Evolutionary conservation across 305 asterid species (phyloP), one percentile per base, ranked within the genome.

Genomic region (Fraxinus platypoda): DNA sequence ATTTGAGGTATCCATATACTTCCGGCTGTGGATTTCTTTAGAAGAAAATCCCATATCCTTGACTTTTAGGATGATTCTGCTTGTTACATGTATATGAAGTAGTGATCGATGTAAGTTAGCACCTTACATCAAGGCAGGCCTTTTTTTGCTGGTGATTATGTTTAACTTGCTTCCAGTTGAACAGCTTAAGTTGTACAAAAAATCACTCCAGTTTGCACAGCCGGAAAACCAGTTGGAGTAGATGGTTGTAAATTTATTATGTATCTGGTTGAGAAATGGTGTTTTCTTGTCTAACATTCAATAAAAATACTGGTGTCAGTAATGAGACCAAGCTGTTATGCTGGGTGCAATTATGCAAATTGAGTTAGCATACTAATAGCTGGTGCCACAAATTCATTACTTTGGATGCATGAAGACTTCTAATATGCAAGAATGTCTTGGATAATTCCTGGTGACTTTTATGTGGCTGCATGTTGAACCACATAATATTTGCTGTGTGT

Each of bases 21-120:
- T 78, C 57, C 15, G 34, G 46, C 81, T 66, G 71, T 41, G 52
- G 75, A 49, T 23, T 46, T 74, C 52, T 78, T 8, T 82, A 38
- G 77, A 33, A 15, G 62, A 21, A 79, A 57, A 46, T 62, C 78
- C n/a, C 77, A 82, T 74, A 26, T 57, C 35, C 13, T 37, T 64
- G 80, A 80, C 59, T 23, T 68, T 76, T 80, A 79, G 86, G 82
- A 72, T 78, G 83, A 30, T 43, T 52, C 62, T 52, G 62, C 62
- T 17, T 52, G 62, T 52, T 17, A 17, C 62, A 1, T 52, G 62
- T 66, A 74, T 76, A 46, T 70, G 78, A 80, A 80, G 79, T 4
- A 77, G 74, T 19, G 77, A 31, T 33, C 26, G 72, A 15, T 75
- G 68, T 76, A 83, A 70, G 59, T 37, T 25, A 84, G 80, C 82